Conservation (phyloP, 768 basidiomycete species). For the Trametes cingulata region DNA sequence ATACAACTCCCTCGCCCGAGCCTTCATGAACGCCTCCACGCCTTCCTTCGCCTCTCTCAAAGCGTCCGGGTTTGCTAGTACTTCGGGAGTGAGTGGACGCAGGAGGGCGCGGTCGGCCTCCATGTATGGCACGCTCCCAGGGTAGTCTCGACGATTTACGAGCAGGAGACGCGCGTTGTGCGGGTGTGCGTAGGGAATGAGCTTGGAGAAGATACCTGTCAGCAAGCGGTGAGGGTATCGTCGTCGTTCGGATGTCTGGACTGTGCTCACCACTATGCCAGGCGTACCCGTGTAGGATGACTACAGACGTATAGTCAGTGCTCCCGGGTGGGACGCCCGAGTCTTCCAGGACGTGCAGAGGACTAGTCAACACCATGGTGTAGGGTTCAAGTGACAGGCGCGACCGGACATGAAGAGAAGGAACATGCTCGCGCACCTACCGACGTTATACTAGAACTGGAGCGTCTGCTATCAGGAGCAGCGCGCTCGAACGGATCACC, state of each 20-base stretch:
- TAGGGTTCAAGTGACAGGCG: no score
- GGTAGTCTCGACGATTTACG: conserved; percentile 28
- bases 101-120: conserved; percentile 17
- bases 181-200: conserved; percentile 7
- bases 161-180: conserved; percentile 21
- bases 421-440: not conserved
- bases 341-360: not conserved
- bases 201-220: conserved; percentile 4
- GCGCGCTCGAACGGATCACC: no score
- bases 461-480: no score
- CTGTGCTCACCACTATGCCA: not conserved
- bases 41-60: not conserved
- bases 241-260: no score
- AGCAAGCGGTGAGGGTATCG: conserved; percentile 17
- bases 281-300: not conserved
- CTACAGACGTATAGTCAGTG: not conserved
- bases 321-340: not conserved
- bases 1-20: conserved; percentile 8
- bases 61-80: not conserved
- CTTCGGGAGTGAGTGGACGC: not conserved
- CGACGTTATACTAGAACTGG: no score
- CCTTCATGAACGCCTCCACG: conserved; percentile 6
- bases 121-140: conserved; percentile 16
- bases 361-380: not conserved
- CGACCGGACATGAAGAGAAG: no score